Percentiles rank a stretch among this genome's conserved stretches.
Evolutionary conservation across 768 basidiomycete species (phyloP).

Genomic region (Pleurotus salmoneostramineus): DNA sequence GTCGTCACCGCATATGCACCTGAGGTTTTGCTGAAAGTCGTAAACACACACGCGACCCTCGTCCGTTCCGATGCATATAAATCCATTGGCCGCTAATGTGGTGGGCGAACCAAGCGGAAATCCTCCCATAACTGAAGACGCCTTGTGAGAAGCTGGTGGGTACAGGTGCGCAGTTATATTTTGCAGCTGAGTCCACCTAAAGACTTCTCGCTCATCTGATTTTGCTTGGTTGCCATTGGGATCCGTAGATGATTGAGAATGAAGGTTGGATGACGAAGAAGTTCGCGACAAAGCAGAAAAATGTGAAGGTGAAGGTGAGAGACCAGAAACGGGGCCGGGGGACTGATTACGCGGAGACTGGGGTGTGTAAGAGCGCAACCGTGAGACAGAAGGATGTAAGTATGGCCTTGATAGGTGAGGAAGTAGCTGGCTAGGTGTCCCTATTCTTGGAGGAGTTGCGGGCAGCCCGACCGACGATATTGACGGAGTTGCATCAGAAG

Average conservation of each 20-base stretch:
- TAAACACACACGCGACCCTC: constrained; percentile 77
- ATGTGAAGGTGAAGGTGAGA: constrained; percentile 58
- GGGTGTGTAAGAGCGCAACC: constrained; percentile 70
- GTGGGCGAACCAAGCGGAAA: constrained; percentile 65
- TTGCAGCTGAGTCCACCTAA: constrained; percentile 73
- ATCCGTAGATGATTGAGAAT: constrained; percentile 21
- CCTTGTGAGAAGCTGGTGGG: constrained; percentile 50
- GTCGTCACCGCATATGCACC: constrained; percentile 75
- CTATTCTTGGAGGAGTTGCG: constrained; percentile 33
- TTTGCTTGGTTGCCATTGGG: constrained; percentile 14
- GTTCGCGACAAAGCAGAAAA: constrained; percentile 68
- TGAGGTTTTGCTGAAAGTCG: constrained; percentile 85
- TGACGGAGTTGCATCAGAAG: constrained; percentile 33
- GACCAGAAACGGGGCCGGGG: constrained; percentile 35
- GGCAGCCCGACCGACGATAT: constrained; percentile 28
- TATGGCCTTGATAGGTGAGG: constrained; percentile 50
- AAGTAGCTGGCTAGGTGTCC: constrained; percentile 27
- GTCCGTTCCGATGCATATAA: constrained; percentile 87
- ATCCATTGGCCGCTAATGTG: constrained; percentile 78
- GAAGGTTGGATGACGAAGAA: constrained; percentile 56
- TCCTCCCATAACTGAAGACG: constrained; percentile 57
- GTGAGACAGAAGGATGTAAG: constrained; percentile 71
- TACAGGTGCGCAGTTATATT: constrained; percentile 56
- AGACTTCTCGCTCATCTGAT: constrained; percentile 48
- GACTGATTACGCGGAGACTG: constrained; percentile 38